Percentiles rank a stretch among this genome's conserved stretches.
These are phyloP conservation scores for Quaeritorhiza haematococci DNA, from an alignment of 371 early-diverging fungal species.

Conservation along the genomic window DNA sequence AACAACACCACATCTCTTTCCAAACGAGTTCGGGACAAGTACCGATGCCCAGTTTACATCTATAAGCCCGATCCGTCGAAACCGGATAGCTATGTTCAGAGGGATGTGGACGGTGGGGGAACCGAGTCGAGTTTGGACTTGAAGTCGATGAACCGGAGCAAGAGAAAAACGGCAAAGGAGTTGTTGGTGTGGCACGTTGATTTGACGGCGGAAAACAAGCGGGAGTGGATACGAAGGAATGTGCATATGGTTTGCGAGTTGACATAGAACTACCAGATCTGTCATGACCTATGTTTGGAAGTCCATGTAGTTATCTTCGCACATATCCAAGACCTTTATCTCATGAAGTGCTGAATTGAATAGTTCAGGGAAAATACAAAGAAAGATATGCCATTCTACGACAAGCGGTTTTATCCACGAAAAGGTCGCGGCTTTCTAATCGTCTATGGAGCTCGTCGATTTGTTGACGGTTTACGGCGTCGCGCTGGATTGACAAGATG, in stretches of 20 bases:
- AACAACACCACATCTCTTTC: background rate
- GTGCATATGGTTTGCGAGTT: background rate
- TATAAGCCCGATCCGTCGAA: too few species aligned
- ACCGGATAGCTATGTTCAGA: too few species aligned
- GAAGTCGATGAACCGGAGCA: background rate
- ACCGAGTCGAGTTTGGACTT: too few species aligned
- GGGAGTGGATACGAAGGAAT: background rate
- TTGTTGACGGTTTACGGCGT: conserved; percentile 27
- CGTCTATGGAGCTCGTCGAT: conserved; percentile 22
- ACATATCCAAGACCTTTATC: too few species aligned
- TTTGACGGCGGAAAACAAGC: background rate
- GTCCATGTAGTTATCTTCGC: too few species aligned
- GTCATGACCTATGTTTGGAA: too few species aligned
- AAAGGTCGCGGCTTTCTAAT: conserved; percentile 32
- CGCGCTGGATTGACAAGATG: conserved; percentile 20
- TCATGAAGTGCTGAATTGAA: too few species aligned
- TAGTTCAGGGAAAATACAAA: too few species aligned
- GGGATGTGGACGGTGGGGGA: too few species aligned
- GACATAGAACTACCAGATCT: too few species aligned
- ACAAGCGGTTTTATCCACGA: conserved; percentile 40
- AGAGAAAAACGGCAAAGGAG: background rate
- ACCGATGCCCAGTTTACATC: conserved; percentile 3
- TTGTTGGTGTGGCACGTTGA: background rate
- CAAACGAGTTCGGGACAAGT: background rate
- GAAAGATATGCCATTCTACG: conserved; percentile 40